These are phyloP conservation scores for Stemphylium beticola DNA, from an alignment of 2,329 filamentous ascomycete genomes.

Conservation along the genomic window DNA sequence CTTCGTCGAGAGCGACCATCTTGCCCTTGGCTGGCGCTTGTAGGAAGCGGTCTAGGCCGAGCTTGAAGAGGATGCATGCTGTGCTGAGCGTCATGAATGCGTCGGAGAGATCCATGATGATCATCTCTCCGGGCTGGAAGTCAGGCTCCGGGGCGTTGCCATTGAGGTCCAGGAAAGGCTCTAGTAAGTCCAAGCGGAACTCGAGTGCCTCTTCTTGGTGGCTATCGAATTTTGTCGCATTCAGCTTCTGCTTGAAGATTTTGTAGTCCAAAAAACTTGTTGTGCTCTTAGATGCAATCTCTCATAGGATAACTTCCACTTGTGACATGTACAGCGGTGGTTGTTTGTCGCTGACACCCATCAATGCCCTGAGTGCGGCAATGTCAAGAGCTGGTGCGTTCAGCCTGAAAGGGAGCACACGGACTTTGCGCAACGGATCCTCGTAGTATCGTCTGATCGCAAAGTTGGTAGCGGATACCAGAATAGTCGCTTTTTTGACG, in stretches of 20 bases:
- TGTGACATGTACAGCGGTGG: conserved; percentile 60
- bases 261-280: background rate
- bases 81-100: conserved; percentile 71
- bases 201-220: background rate
- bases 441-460: background rate
- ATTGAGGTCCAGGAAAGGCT: conserved; percentile 64
- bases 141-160: conserved; percentile 13
- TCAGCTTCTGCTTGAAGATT: background rate
- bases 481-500: conserved; percentile 9
- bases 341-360: conserved; percentile 21
- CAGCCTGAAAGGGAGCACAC: conserved; percentile 56
- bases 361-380: conserved; percentile 52
- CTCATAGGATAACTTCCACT: conserved; percentile 2
- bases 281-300: background rate
- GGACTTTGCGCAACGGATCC: conserved; percentile 46
- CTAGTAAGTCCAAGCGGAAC: conserved; percentile 64
- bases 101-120: conserved; percentile 75
- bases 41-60: conserved; percentile 71
- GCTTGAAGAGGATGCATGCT: conserved; percentile 75
- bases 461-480: conserved; percentile 29
- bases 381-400: conserved; percentile 58
- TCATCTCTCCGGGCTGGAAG: conserved; percentile 59
- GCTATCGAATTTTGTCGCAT: background rate
- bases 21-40: conserved; percentile 56
- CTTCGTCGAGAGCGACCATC: conserved; percentile 75